A percentile compares a stretch with the other conserved stretches of the same genome.
These are phyloP conservation scores for Aspergillus pseudoterreus DNA, from an alignment of 2,329 filamentous ascomycete species.

Conservation along the genomic window DNA sequence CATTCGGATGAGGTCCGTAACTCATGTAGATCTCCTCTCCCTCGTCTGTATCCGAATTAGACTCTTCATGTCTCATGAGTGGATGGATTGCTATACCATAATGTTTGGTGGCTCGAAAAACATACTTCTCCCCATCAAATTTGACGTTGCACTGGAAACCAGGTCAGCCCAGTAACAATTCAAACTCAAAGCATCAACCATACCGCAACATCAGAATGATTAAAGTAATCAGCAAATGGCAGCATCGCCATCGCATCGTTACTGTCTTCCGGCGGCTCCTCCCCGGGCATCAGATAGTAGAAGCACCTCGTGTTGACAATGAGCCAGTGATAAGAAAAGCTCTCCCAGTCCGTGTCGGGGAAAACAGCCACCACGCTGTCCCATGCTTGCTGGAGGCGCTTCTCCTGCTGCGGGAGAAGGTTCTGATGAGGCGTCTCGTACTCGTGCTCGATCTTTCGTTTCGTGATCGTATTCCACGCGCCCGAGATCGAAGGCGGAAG, in stretches of 20 bases:
- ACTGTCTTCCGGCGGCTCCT: slow-evolving; percentile 32
- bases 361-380: slow-evolving; percentile 40
- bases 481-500: slow-evolving; percentile 38
- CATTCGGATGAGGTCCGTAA: slow-evolving; percentile 42
- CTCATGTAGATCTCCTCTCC: slow-evolving; percentile 45
- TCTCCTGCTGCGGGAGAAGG: slow-evolving; percentile 48
- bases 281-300: slow-evolving; percentile 50
- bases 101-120: slow-evolving; percentile 30
- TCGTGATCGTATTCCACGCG: slow-evolving; percentile 29
- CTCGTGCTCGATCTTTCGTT: slow-evolving; percentile 18
- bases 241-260: slow-evolving; percentile 46
- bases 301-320: slow-evolving; percentile 60
- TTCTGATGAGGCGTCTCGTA: slow-evolving; percentile 34
- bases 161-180: neutral
- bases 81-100: slow-evolving; percentile 23
- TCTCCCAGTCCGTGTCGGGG: slow-evolving; percentile 39
- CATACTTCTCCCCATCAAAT: slow-evolving; percentile 35
- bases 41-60: slow-evolving; percentile 19
- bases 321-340: slow-evolving; percentile 57
- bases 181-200: slow-evolving; percentile 8
- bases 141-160: slow-evolving; percentile 31
- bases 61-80: neutral
- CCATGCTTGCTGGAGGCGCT: slow-evolving; percentile 53
- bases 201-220: slow-evolving; percentile 43
- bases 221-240: slow-evolving; percentile 47